Conservation (phyloP, 148 eudicot species). For the Vaccinium corymbosum region DNA sequence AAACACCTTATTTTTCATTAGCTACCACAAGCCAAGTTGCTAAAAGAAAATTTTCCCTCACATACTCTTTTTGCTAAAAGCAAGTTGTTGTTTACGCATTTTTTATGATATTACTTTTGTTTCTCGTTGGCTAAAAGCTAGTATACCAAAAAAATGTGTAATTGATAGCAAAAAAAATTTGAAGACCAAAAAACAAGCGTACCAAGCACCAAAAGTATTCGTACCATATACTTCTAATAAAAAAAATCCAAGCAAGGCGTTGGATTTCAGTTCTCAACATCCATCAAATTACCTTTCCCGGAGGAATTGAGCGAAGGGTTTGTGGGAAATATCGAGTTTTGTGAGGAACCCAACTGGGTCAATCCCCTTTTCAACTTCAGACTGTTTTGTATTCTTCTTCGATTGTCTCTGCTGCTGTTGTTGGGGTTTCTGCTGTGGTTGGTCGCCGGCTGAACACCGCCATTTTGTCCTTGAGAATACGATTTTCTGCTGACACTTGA, state of each 20-base stretch:
- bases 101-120: too few relatives aligned
- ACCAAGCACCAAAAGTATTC: background rate
- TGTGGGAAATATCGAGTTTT: slow-evolving; percentile 54
- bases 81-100: too few relatives aligned
- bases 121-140: too few relatives aligned
- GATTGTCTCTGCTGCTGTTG: slow-evolving; percentile 26
- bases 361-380: slow-evolving; percentile 39
- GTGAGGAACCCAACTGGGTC: slow-evolving; percentile 90
- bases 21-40: too few relatives aligned
- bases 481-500: slow-evolving; percentile 11
- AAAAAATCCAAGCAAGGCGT: background rate
- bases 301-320: slow-evolving; percentile 73
- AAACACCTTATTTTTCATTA: too few relatives aligned
- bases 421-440: slow-evolving; percentile 16
- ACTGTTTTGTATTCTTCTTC: slow-evolving; percentile 13
- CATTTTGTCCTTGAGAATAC: slow-evolving; percentile 25
- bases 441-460: slow-evolving; percentile 41
- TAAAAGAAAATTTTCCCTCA: too few relatives aligned
- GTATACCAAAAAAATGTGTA: background rate
- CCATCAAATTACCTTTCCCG: slow-evolving; percentile 66
- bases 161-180: background rate
- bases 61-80: too few relatives aligned
- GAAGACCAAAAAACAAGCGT: background rate
- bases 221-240: background rate
- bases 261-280: background rate